phyloP scores from a whole-genome alignment of 2,329 filamentous ascomycete genomes.

The Teratosphaeria nubilosa region DNA sequence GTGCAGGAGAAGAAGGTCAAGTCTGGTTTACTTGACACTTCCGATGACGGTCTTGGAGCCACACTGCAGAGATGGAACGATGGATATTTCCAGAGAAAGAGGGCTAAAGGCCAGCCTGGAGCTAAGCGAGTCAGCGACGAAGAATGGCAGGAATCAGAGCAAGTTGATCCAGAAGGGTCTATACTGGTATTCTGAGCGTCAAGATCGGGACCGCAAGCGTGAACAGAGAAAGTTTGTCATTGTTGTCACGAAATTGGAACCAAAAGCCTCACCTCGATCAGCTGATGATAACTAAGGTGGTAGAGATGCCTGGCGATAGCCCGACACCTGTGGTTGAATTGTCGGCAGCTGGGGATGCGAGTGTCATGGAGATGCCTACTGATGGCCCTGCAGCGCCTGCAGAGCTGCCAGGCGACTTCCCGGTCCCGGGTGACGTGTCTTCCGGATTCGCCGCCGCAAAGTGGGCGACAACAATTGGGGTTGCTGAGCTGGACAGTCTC shows the following conservation, averaged over 20 bases:
- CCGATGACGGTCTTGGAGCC: slow-evolving; percentile 10
- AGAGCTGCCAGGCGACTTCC: slow-evolving; percentile 2
- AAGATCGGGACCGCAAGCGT: slow-evolving; percentile 10
- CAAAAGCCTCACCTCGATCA: background rate
- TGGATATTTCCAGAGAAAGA: slow-evolving; percentile 13
- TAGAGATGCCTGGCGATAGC: background rate
- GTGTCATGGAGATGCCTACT: slow-evolving; percentile 1
- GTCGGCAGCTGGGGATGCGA: background rate
- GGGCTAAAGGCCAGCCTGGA: slow-evolving; percentile 12
- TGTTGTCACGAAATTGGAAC: slow-evolving; percentile 11
- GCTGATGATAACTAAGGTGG: background rate
- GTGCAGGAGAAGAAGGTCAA: slow-evolving; percentile 15
- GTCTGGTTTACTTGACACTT: slow-evolving; percentile 8
- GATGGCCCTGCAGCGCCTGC: background rate
- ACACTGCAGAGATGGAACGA: slow-evolving; percentile 16
- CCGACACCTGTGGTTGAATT: slow-evolving; percentile 1
- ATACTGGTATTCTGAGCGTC: slow-evolving; percentile 7
- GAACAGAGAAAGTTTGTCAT: slow-evolving; percentile 17
- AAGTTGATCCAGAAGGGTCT: slow-evolving; percentile 7
- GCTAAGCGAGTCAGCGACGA: slow-evolving; percentile 12
- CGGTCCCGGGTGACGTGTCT: background rate
- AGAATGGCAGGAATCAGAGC: slow-evolving; percentile 7
- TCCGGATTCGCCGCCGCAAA: background rate
- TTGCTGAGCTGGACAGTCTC: background rate
- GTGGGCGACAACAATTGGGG: background rate